Evolutionary conservation across 2,329 filamentous ascomycete genomes (phyloP), one percentile per base, ranked within the genome.

Genomic region (Fusarium denticulatum): DNA sequence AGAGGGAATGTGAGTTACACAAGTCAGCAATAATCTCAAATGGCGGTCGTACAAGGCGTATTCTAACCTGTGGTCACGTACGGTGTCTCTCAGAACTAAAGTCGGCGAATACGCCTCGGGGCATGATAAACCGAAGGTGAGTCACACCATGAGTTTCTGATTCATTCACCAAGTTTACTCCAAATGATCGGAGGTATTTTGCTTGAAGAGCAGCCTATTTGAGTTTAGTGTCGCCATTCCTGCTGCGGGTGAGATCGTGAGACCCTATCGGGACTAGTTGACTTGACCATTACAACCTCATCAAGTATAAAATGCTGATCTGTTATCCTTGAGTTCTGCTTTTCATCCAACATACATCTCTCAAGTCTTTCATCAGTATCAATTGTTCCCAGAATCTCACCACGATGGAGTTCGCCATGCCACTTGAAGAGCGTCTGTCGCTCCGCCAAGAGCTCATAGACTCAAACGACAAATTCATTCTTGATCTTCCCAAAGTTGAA

Each of bases 401-500:
- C n/a, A n/a, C 0, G 0, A 71, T 72, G 69, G 69, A 72, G 1
- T 42, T 42, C 8, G 69, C 69, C 12, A 72, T 72, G 69, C 39
- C 32, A 7, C 69, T 72, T 0, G 30, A 72, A 30, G 39, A 72
- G 30, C 69, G 69, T 20, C 22, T 72, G 1, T 55, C 69, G 9
- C 43, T 72, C 1, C 59, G 64, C 0, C 40, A 72, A 6, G 39
- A 74, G 3, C 64, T 74, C 3, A 12, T 74, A 3, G 32, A 65
- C 6, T 22, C 67, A 3, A 2, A 72, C 22, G 60, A 74, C 15
- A 43, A 64, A 4, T 74, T 74, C n/a, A 52, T 74, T 3, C 20
- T 65, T 0, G 15, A 57, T 1, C 60, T 74, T 2, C 71, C 72
- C 5, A 74, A 74, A 7, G 71, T 74, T 3, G 72, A 74, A 15